Percentiles rank a stretch among this genome's conserved stretches.
These are phyloP conservation scores for Castanea sativa DNA, from an alignment of 306 rosid genomes.

Conservation along the genomic window DNA sequence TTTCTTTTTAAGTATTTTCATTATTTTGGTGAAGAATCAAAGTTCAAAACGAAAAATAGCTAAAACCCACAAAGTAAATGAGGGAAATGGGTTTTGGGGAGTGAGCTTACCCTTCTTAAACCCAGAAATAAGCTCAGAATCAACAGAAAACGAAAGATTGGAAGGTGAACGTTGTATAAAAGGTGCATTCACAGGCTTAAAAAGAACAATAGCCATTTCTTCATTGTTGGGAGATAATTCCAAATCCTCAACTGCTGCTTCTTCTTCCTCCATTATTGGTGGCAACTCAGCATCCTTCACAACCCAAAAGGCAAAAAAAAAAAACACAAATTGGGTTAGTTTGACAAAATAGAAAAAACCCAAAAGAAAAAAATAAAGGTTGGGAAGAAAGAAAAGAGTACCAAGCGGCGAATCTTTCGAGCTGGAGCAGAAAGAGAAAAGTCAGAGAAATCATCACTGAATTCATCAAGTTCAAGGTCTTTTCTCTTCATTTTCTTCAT, in stretches of 20 bases:
- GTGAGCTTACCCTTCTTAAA: constrained; percentile 33
- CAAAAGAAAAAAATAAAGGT: neutral
- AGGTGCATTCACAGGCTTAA: constrained; percentile 45
- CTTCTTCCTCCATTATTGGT: constrained; percentile 68
- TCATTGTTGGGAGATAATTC: constrained; percentile 9
- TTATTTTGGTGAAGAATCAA: neutral
- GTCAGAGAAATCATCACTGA: constrained; percentile 62
- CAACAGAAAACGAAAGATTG: constrained; percentile 45
- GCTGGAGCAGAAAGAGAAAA: constrained; percentile 80
- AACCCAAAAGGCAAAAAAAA: neutral
- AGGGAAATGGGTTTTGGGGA: neutral
- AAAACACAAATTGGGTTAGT: too few relatives aligned
- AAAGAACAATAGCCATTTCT: constrained; percentile 74
- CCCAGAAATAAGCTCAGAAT: constrained; percentile 45
- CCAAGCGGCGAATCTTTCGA: constrained; percentile 90
- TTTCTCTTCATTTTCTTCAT: constrained; percentile 49
- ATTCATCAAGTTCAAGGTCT: constrained; percentile 37
- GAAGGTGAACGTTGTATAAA: constrained; percentile 23
- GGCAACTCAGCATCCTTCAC: constrained; percentile 60
- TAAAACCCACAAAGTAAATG: neutral
- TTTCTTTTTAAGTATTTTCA: too few relatives aligned
- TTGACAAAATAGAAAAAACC: neutral
- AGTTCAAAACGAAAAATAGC: neutral
- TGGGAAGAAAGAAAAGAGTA: neutral
- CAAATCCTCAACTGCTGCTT: constrained; percentile 20